Evolutionary conservation across 352 stramenopile genomes (phyloP), one percentile per base, ranked within the genome.

Genomic region (Aphanomyces euteiches): DNA sequence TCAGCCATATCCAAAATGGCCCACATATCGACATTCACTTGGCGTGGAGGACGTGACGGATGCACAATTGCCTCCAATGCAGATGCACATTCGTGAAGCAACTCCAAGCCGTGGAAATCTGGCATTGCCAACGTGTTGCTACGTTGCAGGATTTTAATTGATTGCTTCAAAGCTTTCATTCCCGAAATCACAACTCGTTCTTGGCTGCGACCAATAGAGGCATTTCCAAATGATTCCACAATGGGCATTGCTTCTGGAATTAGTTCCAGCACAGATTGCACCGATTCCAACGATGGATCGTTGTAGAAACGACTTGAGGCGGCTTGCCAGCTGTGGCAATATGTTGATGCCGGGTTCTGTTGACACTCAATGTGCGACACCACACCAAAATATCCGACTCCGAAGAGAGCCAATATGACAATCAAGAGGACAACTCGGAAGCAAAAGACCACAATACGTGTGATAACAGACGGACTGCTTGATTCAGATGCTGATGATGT

Each of bases 1-100:
- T 67, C 59, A 28, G 41, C 59, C 7, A 41, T 17, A 45, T 54
- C 38, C 28, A 61, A 40, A 37, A 61, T 61, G 54, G 54, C 54
- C 54, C 54, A 61, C n/a, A 61, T 39, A 3, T 61, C 54, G 21
- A 58, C 50, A 21, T 10, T n/a, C 43, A n/a, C 43, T 50, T n/a
- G 43, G 43, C 43, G 43, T n/a, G 43, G 43, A 12, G 43, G 17
- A 28, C 28, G 28, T 19, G 8, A 10, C n/a, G 19, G 7, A 13
- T 37, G 39, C 8, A 61, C 54, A 6, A 61, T 37, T 12, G 36
- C 19, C 37, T 61, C 54, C 6, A 61, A 17, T 37, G 34, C 54
- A 12, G 28, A 10, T 12, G 54, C 13, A 39, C 39, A 61, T 7
- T 61, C 54, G 21, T 61, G 28, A 10, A 61, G 28, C 17, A 61